A percentile compares a stretch with the other conserved stretches of the same genome.
These are phyloP conservation scores for Helianthus tuberosus DNA, from an alignment of 129 eudicot species.

Conservation along the genomic window DNA sequence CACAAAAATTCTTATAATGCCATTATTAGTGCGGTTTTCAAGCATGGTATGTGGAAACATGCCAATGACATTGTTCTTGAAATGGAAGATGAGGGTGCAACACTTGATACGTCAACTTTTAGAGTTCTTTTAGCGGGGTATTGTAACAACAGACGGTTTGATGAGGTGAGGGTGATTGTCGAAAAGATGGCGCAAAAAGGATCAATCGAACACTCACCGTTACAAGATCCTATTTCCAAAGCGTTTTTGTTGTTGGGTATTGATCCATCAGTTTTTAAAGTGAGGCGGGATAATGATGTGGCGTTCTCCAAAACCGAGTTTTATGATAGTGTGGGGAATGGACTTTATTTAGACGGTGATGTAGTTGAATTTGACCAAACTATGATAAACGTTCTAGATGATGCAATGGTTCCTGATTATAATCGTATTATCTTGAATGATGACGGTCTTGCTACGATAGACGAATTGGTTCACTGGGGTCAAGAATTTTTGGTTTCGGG, in stretches of 20 bases:
- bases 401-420: constrained; percentile 71
- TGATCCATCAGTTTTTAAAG: constrained; percentile 47
- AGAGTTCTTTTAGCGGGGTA: constrained; percentile 85
- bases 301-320: constrained; percentile 63
- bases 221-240: constrained; percentile 56
- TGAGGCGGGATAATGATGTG: constrained; percentile 79
- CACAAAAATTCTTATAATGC: constrained; percentile 65
- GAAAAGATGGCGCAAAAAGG: constrained; percentile 54
- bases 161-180: constrained; percentile 52
- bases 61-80: constrained; percentile 62
- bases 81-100: constrained; percentile 66
- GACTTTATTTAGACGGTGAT: constrained; percentile 81
- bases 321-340: constrained; percentile 81
- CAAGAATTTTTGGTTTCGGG: constrained; percentile 60
- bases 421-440: constrained; percentile 42
- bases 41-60: constrained; percentile 68
- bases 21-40: constrained; percentile 65
- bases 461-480: constrained; percentile 80
- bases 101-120: constrained; percentile 56
- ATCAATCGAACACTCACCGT: constrained; percentile 45
- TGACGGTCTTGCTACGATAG: constrained; percentile 34
- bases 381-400: constrained; percentile 50
- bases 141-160: constrained; percentile 65
- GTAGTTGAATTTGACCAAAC: constrained; percentile 55
- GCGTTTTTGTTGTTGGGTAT: constrained; percentile 65